These are phyloP conservation scores for Antarctomyces pellizariae DNA, from an alignment of 495 filamentous ascomycete species.

Conservation along the genomic window DNA sequence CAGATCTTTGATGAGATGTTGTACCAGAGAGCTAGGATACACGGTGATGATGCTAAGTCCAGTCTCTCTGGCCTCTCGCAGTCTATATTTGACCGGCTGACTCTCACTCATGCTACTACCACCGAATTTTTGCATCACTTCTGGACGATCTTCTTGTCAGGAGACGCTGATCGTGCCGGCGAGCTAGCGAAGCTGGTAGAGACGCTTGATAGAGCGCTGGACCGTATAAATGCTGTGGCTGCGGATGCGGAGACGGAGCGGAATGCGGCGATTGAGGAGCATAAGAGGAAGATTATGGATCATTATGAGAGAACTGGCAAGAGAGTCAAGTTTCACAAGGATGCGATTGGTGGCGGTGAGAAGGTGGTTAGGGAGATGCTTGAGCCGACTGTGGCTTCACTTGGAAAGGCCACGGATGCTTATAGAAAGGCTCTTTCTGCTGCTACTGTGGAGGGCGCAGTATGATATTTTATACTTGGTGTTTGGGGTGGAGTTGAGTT, in stretches of 20 bases:
- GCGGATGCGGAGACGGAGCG: constrained; percentile 55
- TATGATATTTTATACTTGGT: constrained; percentile 1
- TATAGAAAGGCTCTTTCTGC: constrained; percentile 40
- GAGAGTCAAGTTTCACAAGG: constrained; percentile 38
- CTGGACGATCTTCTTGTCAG: constrained; percentile 73
- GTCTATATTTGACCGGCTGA: constrained; percentile 44
- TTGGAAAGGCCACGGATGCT: constrained; percentile 36
- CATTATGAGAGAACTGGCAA: constrained; percentile 43
- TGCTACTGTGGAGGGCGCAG: constrained; percentile 2
- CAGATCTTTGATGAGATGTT: constrained; percentile 28
- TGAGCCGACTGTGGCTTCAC: constrained; percentile 38
- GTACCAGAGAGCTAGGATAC: constrained; percentile 28
- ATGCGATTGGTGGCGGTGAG: constrained; percentile 44
- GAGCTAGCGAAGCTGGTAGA: constrained; percentile 60
- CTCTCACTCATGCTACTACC: constrained; percentile 73
- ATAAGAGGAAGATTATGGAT: constrained; percentile 43
- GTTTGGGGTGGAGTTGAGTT: not conserved
- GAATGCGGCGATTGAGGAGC: constrained; percentile 27
- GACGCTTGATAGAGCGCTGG: constrained; percentile 46
- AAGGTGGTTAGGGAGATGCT: constrained; percentile 55
- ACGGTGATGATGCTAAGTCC: constrained; percentile 19
- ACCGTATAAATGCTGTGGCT: constrained; percentile 65
- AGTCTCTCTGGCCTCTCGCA: constrained; percentile 39
- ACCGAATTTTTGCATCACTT: constrained; percentile 93
- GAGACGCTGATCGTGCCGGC: constrained; percentile 46